These are phyloP conservation scores for Diaporthe nobilis DNA, from an alignment of 2,329 filamentous ascomycete genomes.

Conservation along the genomic window DNA sequence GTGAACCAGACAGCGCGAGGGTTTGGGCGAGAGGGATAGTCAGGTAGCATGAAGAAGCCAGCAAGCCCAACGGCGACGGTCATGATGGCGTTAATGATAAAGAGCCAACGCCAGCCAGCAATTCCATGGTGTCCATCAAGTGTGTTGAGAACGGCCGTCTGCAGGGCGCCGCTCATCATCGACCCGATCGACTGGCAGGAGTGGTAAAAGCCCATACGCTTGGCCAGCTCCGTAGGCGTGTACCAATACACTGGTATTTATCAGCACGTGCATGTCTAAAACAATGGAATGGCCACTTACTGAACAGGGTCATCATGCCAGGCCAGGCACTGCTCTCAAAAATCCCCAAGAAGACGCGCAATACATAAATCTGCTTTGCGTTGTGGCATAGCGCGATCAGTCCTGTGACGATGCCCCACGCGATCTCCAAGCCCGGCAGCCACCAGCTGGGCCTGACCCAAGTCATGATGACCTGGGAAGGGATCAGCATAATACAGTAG, in stretches of 20 bases:
- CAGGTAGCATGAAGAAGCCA: conserved; percentile 64
- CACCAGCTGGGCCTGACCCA: conserved; percentile 54
- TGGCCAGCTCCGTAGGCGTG: conserved; percentile 60
- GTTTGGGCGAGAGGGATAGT: conserved; percentile 57
- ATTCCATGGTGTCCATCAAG: conserved; percentile 63
- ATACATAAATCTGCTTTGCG: conserved; percentile 53
- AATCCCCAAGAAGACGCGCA: conserved; percentile 57
- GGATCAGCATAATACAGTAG: conserved; percentile 54
- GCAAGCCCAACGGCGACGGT: conserved; percentile 65
- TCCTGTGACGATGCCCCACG: conserved; percentile 52
- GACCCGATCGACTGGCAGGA: conserved; percentile 65
- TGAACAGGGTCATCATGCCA: conserved; percentile 59
- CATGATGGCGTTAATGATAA: conserved; percentile 70
- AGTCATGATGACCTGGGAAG: conserved; percentile 54
- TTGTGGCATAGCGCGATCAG: conserved; percentile 51
- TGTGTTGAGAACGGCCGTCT: conserved; percentile 66
- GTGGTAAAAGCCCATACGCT: conserved; percentile 68
- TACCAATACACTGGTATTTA: conserved; percentile 56
- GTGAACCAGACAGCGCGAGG: conserved; percentile 62
- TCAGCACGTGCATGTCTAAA: conserved; percentile 42
- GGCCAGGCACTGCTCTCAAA: conserved; percentile 58
- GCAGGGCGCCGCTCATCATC: conserved; percentile 68
- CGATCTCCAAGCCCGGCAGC: conserved; percentile 52
- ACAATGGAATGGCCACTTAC: conserved; percentile 44
- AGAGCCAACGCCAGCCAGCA: conserved; percentile 67